phyloP scores from a whole-genome alignment of 805 yeast genomes.

The Myxozyma melibiosi region DNA sequence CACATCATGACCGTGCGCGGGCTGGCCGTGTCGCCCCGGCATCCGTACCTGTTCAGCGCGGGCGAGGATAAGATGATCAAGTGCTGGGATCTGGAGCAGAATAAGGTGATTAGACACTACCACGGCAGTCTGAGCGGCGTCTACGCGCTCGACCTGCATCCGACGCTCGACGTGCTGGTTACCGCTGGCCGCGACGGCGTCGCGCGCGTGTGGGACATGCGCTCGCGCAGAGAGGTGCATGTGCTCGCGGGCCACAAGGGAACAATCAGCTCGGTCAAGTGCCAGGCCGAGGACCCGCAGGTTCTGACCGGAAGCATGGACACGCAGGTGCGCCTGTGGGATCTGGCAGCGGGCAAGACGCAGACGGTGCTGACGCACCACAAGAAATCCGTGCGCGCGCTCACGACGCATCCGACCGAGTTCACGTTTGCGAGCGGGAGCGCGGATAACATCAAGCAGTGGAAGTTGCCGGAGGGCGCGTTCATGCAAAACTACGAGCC shows the following conservation, averaged over 20 bases:
- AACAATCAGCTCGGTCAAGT: constrained; percentile 67
- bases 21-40: constrained; percentile 67
- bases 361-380: constrained; percentile 80
- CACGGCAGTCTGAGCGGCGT: constrained; percentile 95
- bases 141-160: constrained; percentile 81
- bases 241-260: constrained; percentile 79
- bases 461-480: constrained; percentile 78
- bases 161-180: constrained; percentile 77
- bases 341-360: constrained; percentile 75
- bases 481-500: constrained; percentile 61
- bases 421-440: constrained; percentile 79
- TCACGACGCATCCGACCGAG: constrained; percentile 68
- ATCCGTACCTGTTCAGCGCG: constrained; percentile 87
- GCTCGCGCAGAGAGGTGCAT: constrained; percentile 74
- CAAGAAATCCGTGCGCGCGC: constrained; percentile 73
- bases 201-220: constrained; percentile 89
- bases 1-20: constrained; percentile 89
- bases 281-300: constrained; percentile 81
- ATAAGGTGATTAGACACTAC: constrained; percentile 78
- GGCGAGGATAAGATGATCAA: constrained; percentile 91
- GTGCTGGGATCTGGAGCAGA: constrained; percentile 95
- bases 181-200: constrained; percentile 90
- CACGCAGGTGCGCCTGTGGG: constrained; percentile 87
- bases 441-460: constrained; percentile 77
- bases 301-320: constrained; percentile 82